A percentile compares a stretch with the other conserved stretches of the same genome.
These are phyloP conservation scores for Plasmodium sp. DNA, from an alignment of 169 alveolate genomes.

Conservation along the genomic window DNA sequence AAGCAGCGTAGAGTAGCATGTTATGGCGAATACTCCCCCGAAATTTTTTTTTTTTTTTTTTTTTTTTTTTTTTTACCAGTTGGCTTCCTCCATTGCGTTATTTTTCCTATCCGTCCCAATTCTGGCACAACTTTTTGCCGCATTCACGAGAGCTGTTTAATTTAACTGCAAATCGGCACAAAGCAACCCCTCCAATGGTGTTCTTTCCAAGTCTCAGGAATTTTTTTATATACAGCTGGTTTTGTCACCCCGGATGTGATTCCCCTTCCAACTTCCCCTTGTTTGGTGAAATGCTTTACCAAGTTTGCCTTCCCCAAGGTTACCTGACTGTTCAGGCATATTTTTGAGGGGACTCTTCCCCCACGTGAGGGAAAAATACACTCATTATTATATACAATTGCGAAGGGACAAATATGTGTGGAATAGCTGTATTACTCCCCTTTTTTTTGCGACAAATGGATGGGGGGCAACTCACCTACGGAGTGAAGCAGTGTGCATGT, in stretches of 20 bases:
- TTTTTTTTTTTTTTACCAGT: neutral
- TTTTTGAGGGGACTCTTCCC: neutral
- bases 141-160: neutral
- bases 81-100: neutral
- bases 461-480: neutral
- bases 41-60: neutral
- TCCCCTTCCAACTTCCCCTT: neutral
- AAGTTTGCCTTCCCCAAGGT: neutral
- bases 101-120: neutral
- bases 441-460: neutral
- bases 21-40: neutral
- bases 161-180: neutral
- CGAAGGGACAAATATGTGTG: neutral
- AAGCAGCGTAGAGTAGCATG: neutral
- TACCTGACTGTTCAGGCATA: constrained; percentile 6
- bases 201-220: neutral
- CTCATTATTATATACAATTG: neutral
- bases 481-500: neutral
- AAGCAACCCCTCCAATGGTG: neutral
- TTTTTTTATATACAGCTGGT: neutral
- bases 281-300: neutral
- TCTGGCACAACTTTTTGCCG: neutral
- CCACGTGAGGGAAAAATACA: neutral
- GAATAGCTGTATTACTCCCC: neutral
- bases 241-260: neutral